Conservation (phyloP, 2,329 filamentous ascomycete genomes). For the Colletotrichum cereale region DNA sequence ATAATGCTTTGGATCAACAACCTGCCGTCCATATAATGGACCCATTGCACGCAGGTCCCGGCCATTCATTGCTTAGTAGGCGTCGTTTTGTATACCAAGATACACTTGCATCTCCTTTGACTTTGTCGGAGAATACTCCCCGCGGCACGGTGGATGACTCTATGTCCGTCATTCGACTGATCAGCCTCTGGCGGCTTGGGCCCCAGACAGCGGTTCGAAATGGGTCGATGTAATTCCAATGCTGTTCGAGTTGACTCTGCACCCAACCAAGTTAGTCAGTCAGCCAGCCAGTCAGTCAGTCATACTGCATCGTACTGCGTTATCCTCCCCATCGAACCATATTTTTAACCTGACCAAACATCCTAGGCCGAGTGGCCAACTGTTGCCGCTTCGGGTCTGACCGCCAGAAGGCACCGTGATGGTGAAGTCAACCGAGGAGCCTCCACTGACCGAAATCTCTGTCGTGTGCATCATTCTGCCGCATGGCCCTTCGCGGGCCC, state of each 20-base stretch:
- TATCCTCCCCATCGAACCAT: conserved; percentile 34
- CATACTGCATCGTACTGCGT: conserved; percentile 23
- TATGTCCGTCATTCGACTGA: conserved; percentile 11
- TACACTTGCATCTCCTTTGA: neutral
- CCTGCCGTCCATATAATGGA: neutral
- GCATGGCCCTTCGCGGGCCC: neutral
- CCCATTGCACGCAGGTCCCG: neutral
- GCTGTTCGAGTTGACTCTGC: conserved; percentile 7
- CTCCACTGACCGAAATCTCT: conserved; percentile 1
- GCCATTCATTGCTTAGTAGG: neutral
- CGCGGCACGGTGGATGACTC: conserved; percentile 19
- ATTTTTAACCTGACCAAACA: conserved; percentile 30
- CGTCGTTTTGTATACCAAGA: neutral
- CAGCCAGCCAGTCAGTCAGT: neutral
- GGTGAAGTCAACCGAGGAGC: conserved; percentile 3
- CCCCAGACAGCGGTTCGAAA: conserved; percentile 7
- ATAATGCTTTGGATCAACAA: neutral
- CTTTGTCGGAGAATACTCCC: neutral
- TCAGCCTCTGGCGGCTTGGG: neutral
- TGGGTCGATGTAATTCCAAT: conserved; percentile 15
- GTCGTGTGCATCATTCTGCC: neutral
- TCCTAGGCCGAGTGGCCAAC: conserved; percentile 7
- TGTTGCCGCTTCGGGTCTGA: conserved; percentile 34
- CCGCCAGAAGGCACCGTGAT: conserved; percentile 28
- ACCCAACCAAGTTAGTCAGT: neutral